These are phyloP conservation scores for Trifolium repens DNA, from an alignment of 306 rosid species.

Conservation along the genomic window DNA sequence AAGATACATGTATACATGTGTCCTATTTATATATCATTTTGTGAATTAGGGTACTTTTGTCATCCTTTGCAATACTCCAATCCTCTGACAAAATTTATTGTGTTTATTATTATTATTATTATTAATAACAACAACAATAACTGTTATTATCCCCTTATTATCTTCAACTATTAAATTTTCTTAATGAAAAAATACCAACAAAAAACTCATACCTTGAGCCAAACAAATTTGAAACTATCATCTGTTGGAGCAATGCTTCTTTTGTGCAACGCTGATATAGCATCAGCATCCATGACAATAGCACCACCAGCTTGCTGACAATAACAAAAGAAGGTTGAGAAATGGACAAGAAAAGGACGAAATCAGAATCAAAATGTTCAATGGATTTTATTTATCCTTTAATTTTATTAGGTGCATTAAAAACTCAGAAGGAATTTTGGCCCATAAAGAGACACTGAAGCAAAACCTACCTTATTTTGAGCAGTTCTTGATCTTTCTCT, in stretches of 20 bases:
- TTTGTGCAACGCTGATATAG: conserved; percentile 79
- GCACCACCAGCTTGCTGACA: conserved; percentile 94
- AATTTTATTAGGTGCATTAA: conserved; percentile 1
- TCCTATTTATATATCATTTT: background rate
- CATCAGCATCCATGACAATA: conserved; percentile 91
- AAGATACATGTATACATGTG: background rate
- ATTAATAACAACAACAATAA: no score
- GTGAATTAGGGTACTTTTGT: background rate
- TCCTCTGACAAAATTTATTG: background rate
- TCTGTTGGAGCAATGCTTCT: conserved; percentile 73
- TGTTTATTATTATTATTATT: background rate
- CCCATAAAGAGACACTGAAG: conserved; percentile 30
- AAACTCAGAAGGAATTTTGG: conserved; percentile 19
- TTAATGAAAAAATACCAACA: no score
- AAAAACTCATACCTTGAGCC: conserved; percentile 64
- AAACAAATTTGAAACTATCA: conserved; percentile 83
- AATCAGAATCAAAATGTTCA: conserved; percentile 5
- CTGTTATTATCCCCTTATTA: background rate
- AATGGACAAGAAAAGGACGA: conserved; percentile 13
- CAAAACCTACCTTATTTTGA: conserved; percentile 88
- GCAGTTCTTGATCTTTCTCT: conserved; percentile 93
- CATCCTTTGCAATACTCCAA: conserved; percentile 8
- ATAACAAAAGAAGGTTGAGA: conserved; percentile 33
- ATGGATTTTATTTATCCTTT: background rate
- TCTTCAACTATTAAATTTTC: conserved; percentile 15